Conservation (phyloP, 805 yeast species). For the Candida vartiovaarae region DNA sequence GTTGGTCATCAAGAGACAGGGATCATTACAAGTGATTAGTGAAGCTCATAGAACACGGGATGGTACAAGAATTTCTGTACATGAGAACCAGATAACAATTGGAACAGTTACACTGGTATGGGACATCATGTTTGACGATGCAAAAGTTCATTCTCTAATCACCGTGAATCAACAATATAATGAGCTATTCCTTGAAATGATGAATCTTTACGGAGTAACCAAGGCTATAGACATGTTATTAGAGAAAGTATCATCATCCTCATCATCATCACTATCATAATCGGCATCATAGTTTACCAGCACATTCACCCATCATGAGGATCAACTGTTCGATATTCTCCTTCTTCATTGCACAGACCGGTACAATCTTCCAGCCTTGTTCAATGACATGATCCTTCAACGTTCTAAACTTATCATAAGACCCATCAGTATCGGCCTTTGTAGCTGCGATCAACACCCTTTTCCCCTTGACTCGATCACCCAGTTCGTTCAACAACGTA, state of each 20-base stretch:
- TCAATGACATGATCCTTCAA: conserved; percentile 40
- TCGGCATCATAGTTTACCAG: conserved; percentile 18
- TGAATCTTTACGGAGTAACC: conserved; percentile 9
- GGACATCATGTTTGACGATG: conserved; percentile 11
- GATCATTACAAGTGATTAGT: conserved; percentile 4
- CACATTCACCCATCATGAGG: conserved; percentile 57
- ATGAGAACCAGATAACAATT: neutral
- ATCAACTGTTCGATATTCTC: conserved; percentile 71
- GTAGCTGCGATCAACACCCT: conserved; percentile 76
- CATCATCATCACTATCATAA: neutral
- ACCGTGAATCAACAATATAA: conserved; percentile 10
- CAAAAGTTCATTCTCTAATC: conserved; percentile 5
- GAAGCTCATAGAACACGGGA: neutral
- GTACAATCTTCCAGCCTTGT: conserved; percentile 62
- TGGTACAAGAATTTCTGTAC: neutral
- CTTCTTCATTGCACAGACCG: conserved; percentile 72
- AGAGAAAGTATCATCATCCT: neutral
- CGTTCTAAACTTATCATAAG: conserved; percentile 38
- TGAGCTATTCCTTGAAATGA: conserved; percentile 9
- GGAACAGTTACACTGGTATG: conserved; percentile 3
- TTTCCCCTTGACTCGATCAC: conserved; percentile 55
- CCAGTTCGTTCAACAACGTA: conserved; percentile 63
- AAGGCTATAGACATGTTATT: conserved; percentile 6
- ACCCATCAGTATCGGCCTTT: conserved; percentile 75
- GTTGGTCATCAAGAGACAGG: conserved; percentile 8